These are phyloP conservation scores for Purpureocillium lavendulum DNA, from an alignment of 2,329 filamentous ascomycete genomes.

Conservation along the genomic window DNA sequence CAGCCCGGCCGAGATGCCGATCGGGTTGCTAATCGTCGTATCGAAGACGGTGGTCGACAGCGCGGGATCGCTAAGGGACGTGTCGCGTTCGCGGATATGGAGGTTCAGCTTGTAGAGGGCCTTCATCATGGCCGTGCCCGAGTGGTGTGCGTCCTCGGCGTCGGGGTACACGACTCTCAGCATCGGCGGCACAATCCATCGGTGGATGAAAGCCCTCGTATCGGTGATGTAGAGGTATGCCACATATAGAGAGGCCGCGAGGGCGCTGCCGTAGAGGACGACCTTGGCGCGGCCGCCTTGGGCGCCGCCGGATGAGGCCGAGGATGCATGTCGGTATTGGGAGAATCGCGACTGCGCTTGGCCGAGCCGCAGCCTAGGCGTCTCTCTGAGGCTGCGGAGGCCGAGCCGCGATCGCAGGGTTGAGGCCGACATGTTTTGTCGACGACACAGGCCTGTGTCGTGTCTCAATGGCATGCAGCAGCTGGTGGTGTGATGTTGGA, in stretches of 20 bases:
- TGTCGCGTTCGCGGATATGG: slow-evolving; percentile 71
- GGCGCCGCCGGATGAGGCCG: slow-evolving; percentile 19
- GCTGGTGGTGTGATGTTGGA: neutral
- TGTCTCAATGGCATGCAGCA: slow-evolving; percentile 9
- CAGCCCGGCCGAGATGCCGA: slow-evolving; percentile 90
- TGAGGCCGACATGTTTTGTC: slow-evolving; percentile 7
- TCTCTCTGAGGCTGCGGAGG: slow-evolving; percentile 6
- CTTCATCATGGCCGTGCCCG: slow-evolving; percentile 64
- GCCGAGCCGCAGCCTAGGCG: slow-evolving; percentile 2
- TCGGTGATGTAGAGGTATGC: slow-evolving; percentile 66
- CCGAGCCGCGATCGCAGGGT: slow-evolving; percentile 7
- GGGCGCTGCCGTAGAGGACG: slow-evolving; percentile 29
- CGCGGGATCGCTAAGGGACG: slow-evolving; percentile 20
- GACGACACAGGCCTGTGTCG: slow-evolving; percentile 4
- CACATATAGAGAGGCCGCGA: slow-evolving; percentile 33
- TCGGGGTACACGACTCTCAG: slow-evolving; percentile 62
- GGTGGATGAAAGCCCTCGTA: slow-evolving; percentile 62
- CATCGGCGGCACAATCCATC: slow-evolving; percentile 56
- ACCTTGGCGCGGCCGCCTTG: slow-evolving; percentile 24
- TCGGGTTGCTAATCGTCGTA: slow-evolving; percentile 68
- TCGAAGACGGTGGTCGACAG: slow-evolving; percentile 58
- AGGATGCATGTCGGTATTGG: slow-evolving; percentile 22
- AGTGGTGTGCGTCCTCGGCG: slow-evolving; percentile 87
- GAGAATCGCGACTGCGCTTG: slow-evolving; percentile 1
- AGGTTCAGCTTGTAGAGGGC: slow-evolving; percentile 65